Conservation (phyloP, 192 early-diverging fungal species). For the Chytriomyces sp. region DNA sequence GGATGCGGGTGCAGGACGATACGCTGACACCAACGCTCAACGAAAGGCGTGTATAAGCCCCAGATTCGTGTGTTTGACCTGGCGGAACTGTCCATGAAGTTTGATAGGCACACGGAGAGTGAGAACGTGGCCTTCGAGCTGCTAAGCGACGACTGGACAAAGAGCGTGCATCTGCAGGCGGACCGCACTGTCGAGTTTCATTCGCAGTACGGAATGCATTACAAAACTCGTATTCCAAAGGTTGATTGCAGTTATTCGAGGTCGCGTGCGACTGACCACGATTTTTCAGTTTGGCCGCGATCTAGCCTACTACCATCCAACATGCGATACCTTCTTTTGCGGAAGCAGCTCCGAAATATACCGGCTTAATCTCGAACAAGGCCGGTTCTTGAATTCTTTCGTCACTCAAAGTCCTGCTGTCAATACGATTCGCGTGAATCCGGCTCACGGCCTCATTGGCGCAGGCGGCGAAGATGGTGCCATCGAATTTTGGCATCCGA, state of each 20-base stretch:
- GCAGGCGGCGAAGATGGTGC: slow-evolving; percentile 86
- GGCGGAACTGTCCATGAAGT: slow-evolving; percentile 93
- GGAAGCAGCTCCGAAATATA: slow-evolving; percentile 84
- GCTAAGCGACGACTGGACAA: slow-evolving; percentile 98
- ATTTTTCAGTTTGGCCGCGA: slow-evolving; percentile 77
- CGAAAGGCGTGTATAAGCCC: slow-evolving; percentile 87
- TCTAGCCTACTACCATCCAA: slow-evolving; percentile 86
- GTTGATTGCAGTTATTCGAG: slow-evolving; percentile 28
- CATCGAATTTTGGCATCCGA: slow-evolving; percentile 96
- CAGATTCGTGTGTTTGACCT: slow-evolving; percentile 95
- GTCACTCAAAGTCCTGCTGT: slow-evolving; percentile 65
- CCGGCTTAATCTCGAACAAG: slow-evolving; percentile 89
- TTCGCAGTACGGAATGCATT: slow-evolving; percentile 93
- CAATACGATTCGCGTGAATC: slow-evolving; percentile 71
- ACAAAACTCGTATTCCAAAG: slow-evolving; percentile 89
- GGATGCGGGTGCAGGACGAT: neutral
- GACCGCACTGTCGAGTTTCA: slow-evolving; percentile 94
- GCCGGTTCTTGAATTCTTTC: slow-evolving; percentile 86
- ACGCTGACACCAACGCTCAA: neutral
- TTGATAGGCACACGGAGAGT: slow-evolving; percentile 91
- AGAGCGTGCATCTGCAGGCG: slow-evolving; percentile 85
- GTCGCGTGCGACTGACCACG: neutral
- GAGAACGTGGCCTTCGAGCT: slow-evolving; percentile 84
- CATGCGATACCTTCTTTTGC: slow-evolving; percentile 85
- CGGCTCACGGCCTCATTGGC: slow-evolving; percentile 90